Percentiles rank a stretch among this genome's conserved stretches.
Evolutionary conservation across 805 yeast species (phyloP).

Genomic region (Candida taoyuanica): DNA sequence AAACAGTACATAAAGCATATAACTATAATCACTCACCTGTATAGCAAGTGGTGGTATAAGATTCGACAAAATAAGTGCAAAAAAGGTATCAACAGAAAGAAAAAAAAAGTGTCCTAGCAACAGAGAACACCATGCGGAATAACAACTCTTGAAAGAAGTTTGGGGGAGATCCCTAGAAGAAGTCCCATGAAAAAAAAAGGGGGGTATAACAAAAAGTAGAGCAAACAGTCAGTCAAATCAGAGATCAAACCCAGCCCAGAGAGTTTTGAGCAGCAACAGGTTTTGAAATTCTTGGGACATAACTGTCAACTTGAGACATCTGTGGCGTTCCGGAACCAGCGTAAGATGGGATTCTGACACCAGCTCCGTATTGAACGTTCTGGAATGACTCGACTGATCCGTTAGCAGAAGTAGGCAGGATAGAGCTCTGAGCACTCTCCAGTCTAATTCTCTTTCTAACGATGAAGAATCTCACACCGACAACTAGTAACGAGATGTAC

Average conservation of each 20-base stretch:
- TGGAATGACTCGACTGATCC: constrained; percentile 17
- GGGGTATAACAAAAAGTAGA: background rate
- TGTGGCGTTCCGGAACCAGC: constrained; percentile 6
- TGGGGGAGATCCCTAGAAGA: no score
- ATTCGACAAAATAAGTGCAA: background rate
- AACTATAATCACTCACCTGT: no score
- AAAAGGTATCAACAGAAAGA: constrained; percentile 1
- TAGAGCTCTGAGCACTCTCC: constrained; percentile 17
- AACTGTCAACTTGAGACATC: constrained; percentile 27
- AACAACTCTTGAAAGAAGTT: background rate
- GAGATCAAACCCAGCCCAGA: constrained; percentile 55
- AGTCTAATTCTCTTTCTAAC: constrained; percentile 18
- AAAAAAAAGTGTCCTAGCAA: background rate
- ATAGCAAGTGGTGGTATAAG: background rate
- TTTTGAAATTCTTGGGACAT: constrained; percentile 49
- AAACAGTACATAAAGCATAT: no score
- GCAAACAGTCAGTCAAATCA: background rate
- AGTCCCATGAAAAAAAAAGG: background rate
- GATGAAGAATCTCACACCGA: constrained; percentile 48
- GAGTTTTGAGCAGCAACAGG: constrained; percentile 72
- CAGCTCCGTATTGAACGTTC: constrained; percentile 22
- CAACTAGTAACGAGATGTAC: constrained; percentile 56
- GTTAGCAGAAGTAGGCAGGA: constrained; percentile 13
- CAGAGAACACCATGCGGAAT: background rate
- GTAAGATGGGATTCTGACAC: constrained; percentile 16